These are phyloP conservation scores for Talaromyces liani DNA, from an alignment of 495 filamentous ascomycete species.

Conservation along the genomic window DNA sequence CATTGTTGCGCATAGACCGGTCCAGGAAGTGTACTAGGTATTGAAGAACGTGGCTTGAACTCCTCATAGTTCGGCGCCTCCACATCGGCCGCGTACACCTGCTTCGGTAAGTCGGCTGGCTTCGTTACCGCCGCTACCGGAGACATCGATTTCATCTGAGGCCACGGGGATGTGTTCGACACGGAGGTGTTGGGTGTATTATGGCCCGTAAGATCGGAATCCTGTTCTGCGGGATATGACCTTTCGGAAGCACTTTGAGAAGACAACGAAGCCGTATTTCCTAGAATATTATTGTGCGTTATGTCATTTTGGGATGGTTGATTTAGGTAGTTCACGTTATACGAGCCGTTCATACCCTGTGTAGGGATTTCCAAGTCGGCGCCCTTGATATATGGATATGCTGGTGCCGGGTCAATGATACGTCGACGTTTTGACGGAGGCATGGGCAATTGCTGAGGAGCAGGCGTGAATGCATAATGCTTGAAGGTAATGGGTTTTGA, in stretches of 20 bases:
- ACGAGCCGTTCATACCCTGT: background rate
- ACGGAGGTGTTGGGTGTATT: slow-evolving; percentile 25
- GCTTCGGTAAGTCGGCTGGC: slow-evolving; percentile 12
- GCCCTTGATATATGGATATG: slow-evolving; percentile 12
- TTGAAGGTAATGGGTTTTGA: slow-evolving; percentile 4
- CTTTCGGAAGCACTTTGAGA: slow-evolving; percentile 6
- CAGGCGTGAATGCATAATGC: slow-evolving; percentile 1
- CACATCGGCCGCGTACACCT: background rate
- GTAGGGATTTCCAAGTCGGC: background rate
- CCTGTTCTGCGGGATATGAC: slow-evolving; percentile 11
- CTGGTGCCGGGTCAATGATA: background rate
- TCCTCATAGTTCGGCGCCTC: slow-evolving; percentile 18
- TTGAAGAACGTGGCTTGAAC: slow-evolving; percentile 63
- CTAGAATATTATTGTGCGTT: slow-evolving; percentile 6
- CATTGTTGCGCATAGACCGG: slow-evolving; percentile 81
- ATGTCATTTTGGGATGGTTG: slow-evolving; percentile 12
- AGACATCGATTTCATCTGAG: slow-evolving; percentile 23
- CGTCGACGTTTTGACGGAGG: slow-evolving; percentile 7
- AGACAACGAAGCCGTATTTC: background rate
- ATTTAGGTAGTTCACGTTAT: background rate
- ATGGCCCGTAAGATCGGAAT: slow-evolving; percentile 14
- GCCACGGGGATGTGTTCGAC: slow-evolving; percentile 18
- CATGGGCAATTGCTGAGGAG: background rate
- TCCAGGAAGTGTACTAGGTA: slow-evolving; percentile 64
- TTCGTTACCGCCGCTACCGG: slow-evolving; percentile 17